phyloP scores from a whole-genome alignment of 2,329 filamentous ascomycete species.

The Botryotinia convoluta region DNA sequence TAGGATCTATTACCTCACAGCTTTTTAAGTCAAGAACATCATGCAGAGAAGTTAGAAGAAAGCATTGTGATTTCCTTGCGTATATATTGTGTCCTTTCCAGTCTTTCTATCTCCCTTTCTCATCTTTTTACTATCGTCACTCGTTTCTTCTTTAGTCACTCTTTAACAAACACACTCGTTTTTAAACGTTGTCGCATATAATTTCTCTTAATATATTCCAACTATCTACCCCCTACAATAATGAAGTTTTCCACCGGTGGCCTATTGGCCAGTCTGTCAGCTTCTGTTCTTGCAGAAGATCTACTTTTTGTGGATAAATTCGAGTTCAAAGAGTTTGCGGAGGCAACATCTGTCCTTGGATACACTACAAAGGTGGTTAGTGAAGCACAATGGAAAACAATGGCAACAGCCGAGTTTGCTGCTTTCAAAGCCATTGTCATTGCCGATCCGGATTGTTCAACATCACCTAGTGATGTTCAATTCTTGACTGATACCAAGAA shows the following conservation, averaged over 20 bases:
- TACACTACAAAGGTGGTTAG: slow-evolving; percentile 39
- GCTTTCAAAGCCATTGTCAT: slow-evolving; percentile 47
- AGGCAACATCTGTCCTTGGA: slow-evolving; percentile 26
- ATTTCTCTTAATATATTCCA: not conserved
- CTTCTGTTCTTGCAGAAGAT: slow-evolving; percentile 34
- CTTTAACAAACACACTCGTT: slow-evolving; percentile 11
- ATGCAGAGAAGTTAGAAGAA: not conserved
- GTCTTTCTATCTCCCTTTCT: not conserved
- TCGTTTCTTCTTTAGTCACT: slow-evolving; percentile 14
- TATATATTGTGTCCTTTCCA: slow-evolving; percentile 8
- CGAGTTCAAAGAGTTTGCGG: slow-evolving; percentile 35
- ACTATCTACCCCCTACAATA: not conserved
- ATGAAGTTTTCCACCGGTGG: slow-evolving; percentile 27
- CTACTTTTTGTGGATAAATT: slow-evolving; percentile 38
- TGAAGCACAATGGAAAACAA: slow-evolving; percentile 40
- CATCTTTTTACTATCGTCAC: not conserved
- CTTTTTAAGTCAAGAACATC: not conserved
- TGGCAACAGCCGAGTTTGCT: slow-evolving; percentile 45
- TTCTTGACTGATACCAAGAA: slow-evolving; percentile 43
- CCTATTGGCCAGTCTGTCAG: slow-evolving; percentile 25
- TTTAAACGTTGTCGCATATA: not conserved
- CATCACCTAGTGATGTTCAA: slow-evolving; percentile 35
- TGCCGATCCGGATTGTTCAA: slow-evolving; percentile 41
- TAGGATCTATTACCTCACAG: not conserved
- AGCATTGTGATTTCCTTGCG: not conserved